Evolutionary conservation across 2,329 filamentous ascomycete genomes (phyloP).

Genomic region (Penicillium sp.): DNA sequence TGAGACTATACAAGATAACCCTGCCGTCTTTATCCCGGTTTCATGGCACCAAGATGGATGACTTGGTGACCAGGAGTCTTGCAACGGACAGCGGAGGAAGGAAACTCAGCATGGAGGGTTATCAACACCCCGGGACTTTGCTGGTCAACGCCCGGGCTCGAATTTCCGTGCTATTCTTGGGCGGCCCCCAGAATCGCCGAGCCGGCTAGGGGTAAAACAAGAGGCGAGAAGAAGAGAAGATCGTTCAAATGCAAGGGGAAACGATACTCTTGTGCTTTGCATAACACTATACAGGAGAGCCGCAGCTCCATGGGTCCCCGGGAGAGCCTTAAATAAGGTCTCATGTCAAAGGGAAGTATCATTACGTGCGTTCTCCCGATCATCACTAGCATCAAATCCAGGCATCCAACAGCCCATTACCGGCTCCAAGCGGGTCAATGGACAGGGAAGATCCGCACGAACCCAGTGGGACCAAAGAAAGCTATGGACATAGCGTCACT

Average conservation of each 20-base stretch:
- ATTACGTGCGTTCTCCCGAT: constrained; percentile 17
- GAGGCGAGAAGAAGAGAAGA: constrained; percentile 2
- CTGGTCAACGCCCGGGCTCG: not conserved
- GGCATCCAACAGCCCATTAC: constrained; percentile 15
- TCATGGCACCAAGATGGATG: constrained; percentile 6
- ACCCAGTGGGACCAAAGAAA: constrained; percentile 22
- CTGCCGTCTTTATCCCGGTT: constrained; percentile 8
- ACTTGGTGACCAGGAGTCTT: constrained; percentile 14
- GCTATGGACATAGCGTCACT: constrained; percentile 24
- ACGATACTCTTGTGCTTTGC: not conserved
- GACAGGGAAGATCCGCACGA: constrained; percentile 13
- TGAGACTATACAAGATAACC: constrained; percentile 1
- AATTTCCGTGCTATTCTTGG: not conserved
- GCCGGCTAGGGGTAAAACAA: constrained; percentile 10
- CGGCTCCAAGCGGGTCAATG: constrained; percentile 22
- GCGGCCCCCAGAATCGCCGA: constrained; percentile 11
- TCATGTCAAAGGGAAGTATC: not conserved
- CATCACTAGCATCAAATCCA: constrained; percentile 13
- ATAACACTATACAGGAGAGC: too few relatives aligned
- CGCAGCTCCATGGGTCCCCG: not conserved
- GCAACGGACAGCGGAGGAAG: constrained; percentile 1
- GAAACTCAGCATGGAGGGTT: constrained; percentile 10
- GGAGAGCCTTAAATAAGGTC: constrained; percentile 6
- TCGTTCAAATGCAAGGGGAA: constrained; percentile 4
- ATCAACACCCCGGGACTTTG: not conserved